Percentiles rank a stretch among this genome's conserved stretches.
Evolutionary conservation across 2,329 filamentous ascomycete species (phyloP).

Genomic region (Penicillium oxalicum): DNA sequence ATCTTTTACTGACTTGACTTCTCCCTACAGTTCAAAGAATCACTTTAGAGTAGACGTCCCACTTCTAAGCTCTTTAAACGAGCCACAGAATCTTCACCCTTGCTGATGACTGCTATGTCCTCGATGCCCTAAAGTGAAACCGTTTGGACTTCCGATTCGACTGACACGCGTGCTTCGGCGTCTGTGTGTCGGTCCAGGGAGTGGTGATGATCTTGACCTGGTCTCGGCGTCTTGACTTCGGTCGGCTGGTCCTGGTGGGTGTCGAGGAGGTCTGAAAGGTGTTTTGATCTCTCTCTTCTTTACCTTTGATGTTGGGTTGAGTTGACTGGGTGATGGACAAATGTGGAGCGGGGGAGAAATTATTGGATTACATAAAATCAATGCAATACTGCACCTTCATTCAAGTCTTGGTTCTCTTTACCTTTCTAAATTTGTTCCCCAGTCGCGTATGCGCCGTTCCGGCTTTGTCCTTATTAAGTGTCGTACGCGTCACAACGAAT

Average conservation of each 20-base stretch:
- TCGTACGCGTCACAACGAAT: no score
- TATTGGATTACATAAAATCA: no score
- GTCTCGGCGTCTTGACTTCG: slow-evolving; percentile 63
- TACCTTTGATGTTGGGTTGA: slow-evolving; percentile 40
- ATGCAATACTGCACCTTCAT: no score
- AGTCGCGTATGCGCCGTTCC: no score
- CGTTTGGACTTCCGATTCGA: slow-evolving; percentile 49
- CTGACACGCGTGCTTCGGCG: slow-evolving; percentile 25
- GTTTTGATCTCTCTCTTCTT: slow-evolving; percentile 36
- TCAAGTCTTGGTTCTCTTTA: no score
- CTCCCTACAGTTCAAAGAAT: slow-evolving; percentile 59
- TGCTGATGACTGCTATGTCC: slow-evolving; percentile 85
- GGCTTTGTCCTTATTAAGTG: no score
- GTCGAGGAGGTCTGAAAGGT: slow-evolving; percentile 87
- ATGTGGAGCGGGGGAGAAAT: not conserved
- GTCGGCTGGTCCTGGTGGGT: slow-evolving; percentile 73
- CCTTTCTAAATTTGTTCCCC: no score
- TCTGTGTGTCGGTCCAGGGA: slow-evolving; percentile 61
- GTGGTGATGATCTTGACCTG: slow-evolving; percentile 94
- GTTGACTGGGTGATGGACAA: not conserved
- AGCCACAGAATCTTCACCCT: slow-evolving; percentile 91
- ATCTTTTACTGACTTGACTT: slow-evolving; percentile 18
- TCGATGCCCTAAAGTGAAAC: slow-evolving; percentile 85
- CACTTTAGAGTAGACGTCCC: slow-evolving; percentile 96
- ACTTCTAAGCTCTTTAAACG: slow-evolving; percentile 84